Evolutionary conservation across 495 filamentous ascomycete genomes (phyloP).

Genomic region (Hypoxylon trugodes): DNA sequence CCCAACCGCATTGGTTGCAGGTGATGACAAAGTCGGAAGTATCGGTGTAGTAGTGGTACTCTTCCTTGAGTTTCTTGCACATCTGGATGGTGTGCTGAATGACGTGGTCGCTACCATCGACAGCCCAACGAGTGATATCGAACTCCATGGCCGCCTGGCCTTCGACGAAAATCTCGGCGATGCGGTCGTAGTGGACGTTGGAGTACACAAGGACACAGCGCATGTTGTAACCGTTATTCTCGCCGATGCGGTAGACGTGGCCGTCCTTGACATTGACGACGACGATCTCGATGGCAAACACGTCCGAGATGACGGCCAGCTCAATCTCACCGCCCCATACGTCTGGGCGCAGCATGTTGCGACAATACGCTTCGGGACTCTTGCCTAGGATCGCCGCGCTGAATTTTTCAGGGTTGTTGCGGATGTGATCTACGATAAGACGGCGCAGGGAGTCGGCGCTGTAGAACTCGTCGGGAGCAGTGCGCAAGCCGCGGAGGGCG

Average conservation of each 20-base stretch:
- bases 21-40: constrained; percentile 82
- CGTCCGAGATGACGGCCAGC: constrained; percentile 80
- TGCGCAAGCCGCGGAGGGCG: constrained; percentile 61
- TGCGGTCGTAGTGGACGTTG: constrained; percentile 95
- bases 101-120: constrained; percentile 68
- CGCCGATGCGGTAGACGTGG: constrained; percentile 78
- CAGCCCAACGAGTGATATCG: constrained; percentile 82
- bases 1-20: constrained; percentile 73
- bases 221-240: constrained; percentile 63
- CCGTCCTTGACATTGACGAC: constrained; percentile 73
- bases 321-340: constrained; percentile 96
- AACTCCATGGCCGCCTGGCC: constrained; percentile 62
- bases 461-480: constrained; percentile 62
- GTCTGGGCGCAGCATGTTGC: constrained; percentile 81
- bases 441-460: constrained; percentile 74
- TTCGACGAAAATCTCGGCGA: constrained; percentile 75
- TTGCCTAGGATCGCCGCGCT: constrained; percentile 79
- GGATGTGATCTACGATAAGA: constrained; percentile 83
- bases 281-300: constrained; percentile 88
- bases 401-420: constrained; percentile 74
- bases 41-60: constrained; percentile 89
- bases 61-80: constrained; percentile 69
- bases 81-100: constrained; percentile 74
- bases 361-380: constrained; percentile 77
- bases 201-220: constrained; percentile 90